phyloP scores from a whole-genome alignment of 148 eudicot genomes.

The Chenopodium formosanum region DNA sequence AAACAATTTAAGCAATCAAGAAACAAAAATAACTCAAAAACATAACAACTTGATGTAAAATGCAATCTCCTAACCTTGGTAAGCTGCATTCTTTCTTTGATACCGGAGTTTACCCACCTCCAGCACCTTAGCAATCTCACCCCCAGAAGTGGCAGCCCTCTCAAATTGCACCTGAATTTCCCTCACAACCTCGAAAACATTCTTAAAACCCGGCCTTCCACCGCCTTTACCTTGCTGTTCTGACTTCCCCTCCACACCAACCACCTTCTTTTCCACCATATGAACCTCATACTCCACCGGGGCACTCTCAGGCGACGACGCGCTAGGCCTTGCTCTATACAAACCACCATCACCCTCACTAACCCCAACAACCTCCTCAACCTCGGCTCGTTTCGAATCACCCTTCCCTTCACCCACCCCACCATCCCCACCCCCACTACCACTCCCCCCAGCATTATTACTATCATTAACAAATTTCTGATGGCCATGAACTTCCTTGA shows the following conservation, averaged over 20 bases:
- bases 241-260: slow-evolving; percentile 41
- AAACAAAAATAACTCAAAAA: neutral
- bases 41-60: neutral
- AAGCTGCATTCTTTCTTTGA: slow-evolving; percentile 57
- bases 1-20: neutral
- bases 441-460: neutral
- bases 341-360: slow-evolving; percentile 31
- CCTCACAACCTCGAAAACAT: slow-evolving; percentile 58
- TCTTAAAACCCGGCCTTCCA: slow-evolving; percentile 37
- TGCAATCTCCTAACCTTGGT: slow-evolving; percentile 46
- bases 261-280: slow-evolving; percentile 91
- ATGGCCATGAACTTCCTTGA: slow-evolving; percentile 67
- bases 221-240: slow-evolving; percentile 44
- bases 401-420: slow-evolving; percentile 3
- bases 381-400: slow-evolving; percentile 35
- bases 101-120: slow-evolving; percentile 75
- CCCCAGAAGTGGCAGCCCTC: slow-evolving; percentile 73
- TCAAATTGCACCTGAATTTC: slow-evolving; percentile 88
- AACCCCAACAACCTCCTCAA: slow-evolving; percentile 28
- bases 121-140: slow-evolving; percentile 66
- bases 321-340: slow-evolving; percentile 35
- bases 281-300: slow-evolving; percentile 80
- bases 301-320: slow-evolving; percentile 36
- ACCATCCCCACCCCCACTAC: slow-evolving; percentile 22
- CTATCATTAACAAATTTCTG: slow-evolving; percentile 54